Base-by-base conservation (phyloP, 495 filamentous ascomycete species). In the Penicillium odoratum region DNA sequence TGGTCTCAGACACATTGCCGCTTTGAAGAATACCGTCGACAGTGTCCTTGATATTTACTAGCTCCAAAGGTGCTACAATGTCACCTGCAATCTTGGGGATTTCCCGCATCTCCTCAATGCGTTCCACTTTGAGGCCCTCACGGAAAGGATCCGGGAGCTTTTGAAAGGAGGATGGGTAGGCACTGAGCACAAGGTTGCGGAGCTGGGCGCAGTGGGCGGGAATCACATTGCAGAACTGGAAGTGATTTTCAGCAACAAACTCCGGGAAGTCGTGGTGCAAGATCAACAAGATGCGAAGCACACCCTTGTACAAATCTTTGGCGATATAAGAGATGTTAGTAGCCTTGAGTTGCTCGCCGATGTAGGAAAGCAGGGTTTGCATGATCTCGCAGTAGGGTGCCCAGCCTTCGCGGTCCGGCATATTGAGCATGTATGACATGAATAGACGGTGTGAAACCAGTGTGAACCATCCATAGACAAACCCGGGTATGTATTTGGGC, bases 251-350 rank as follows among this genome's bases (percentile, higher is more conserved):
- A 29, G 88, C 87, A 43, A 98, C 79, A 69, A 96, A 98, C 54
- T 96, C 92, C 0, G 92, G 90, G 72, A 90, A 97, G 68, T 99
- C 94, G 61, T 98, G 94, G 55, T 95, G 88, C 48, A 99, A 77
- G 36, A 97, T 82, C 18, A 94, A 75, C 58, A 98, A 72, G 54
- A 96, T 82, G 61, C 94, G 89, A 28, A 96, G 78, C 7, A 89
- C 83, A 3, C 87, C 91, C 61, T 90, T 86, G 69, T 97, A 98
- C 46, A 94, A 81, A 48, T 91, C 88, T 71, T 90, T 93, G 30
- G 86, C 83, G 34, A 90, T 78, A 34, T 83, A 77, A 3, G 87
- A 74, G n/a, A 92, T 80, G 40, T 83, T 84, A 18, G 84, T 72
- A 2, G 86, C 81, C 74, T 95, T 94, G 53, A 97, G 76, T 33